Evolutionary conservation across 768 basidiomycete genomes (phyloP), one percentile per base, ranked within the genome.

Genomic region (Epithele typhae): DNA sequence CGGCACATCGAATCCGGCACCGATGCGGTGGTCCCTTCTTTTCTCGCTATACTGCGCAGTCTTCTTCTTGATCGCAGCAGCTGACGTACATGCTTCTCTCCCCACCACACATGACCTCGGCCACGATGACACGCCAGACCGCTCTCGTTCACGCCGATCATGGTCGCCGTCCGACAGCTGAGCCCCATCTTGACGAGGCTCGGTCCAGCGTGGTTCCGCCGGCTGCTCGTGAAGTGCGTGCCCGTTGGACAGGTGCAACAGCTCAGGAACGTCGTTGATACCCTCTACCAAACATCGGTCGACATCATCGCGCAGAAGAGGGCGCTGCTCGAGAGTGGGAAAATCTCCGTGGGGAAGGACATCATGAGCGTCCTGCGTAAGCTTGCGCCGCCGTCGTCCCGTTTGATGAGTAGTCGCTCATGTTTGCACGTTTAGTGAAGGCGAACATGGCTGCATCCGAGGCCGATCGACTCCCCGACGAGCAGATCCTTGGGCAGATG

Each of bases 341-440:
- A 69, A 6, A 59, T 62, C 15, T 58, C 60, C 2, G 51, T 60
- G 42, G 65, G 56, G 15, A 78, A 72, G 47, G 76, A 79, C 59
- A 71, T 80, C 25, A 76, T 77, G 45, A 75, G 72, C 48, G 63
- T 74, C 25, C 62, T 80, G 32, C 57, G 77, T 78, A 51, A 56
- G 74, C 25, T n/a, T n/a, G n/a, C n/a, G n/a, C 12, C 18, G 17
- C 27, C 9, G 8, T 17, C 8, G 35, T n/a, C 17, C n/a, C 8
- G 35, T 19, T 7, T n/a, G 35, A 36, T 8, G 8, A 6, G 35
- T 19, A n/a, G 6, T 36, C 9, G 18, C n/a, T 14, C 8, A 36
- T 6, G 6, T 7, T 8, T n/a, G 9, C 6, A 12, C 14, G 12
- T 35, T 12, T 19, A 60, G 60, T 60, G 14, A 43, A 51, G 32